phyloP scores from a whole-genome alignment of 2,329 filamentous ascomycete species.

The Ophiostoma sp. region DNA sequence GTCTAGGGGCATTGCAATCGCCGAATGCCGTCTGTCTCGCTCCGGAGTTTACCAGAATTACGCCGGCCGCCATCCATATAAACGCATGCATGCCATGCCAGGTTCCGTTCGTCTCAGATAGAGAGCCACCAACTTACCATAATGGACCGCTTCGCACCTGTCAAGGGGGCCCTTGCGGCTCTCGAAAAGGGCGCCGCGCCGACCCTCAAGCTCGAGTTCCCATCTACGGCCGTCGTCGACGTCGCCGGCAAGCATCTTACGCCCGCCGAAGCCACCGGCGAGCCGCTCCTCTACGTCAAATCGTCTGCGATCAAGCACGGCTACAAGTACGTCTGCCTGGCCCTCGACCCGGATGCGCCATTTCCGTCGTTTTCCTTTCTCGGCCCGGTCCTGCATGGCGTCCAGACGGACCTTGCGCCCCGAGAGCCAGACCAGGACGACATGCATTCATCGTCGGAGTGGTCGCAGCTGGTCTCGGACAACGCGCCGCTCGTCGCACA shows the following conservation, averaged over 20 bases:
- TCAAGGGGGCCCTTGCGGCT: constrained; percentile 4
- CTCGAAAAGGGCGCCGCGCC: constrained; percentile 12
- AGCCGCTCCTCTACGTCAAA: not conserved
- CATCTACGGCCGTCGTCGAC: not conserved
- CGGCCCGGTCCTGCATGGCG: constrained; percentile 45
- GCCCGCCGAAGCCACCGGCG: constrained; percentile 7
- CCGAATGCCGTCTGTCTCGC: not conserved
- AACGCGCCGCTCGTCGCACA: constrained; percentile 17
- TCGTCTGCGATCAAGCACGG: not conserved
- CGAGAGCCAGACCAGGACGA: not conserved
- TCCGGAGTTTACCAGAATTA: not conserved
- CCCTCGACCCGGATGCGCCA: constrained; percentile 45
- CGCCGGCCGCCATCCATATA: not conserved
- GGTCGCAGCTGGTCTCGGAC: not conserved
- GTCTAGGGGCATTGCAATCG: not conserved
- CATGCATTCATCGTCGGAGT: not conserved
- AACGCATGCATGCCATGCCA: not conserved
- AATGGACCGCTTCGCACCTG: constrained; percentile 2
- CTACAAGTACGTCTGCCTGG: constrained; percentile 37
- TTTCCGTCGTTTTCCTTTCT: constrained; percentile 38
- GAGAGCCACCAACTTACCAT: not conserved
- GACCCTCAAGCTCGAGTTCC: constrained; percentile 17
- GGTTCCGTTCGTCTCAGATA: not conserved
- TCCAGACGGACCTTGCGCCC: constrained; percentile 38
- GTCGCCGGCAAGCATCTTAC: constrained; percentile 11